Evolutionary conservation across 768 basidiomycete genomes (phyloP).

Genomic region (Kwoniella pini): DNA sequence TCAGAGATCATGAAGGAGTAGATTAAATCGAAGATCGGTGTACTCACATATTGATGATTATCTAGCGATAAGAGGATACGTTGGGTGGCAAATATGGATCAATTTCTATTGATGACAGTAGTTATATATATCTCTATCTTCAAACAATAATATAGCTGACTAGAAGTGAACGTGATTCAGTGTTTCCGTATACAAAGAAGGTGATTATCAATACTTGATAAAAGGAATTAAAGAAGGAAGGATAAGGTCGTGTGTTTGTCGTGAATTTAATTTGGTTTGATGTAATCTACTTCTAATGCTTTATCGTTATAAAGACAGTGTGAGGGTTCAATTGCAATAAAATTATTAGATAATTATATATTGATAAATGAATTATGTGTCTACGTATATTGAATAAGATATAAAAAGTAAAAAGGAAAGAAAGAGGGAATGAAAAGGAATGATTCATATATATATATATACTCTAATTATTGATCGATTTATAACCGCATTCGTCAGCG

Average conservation of each 20-base stretch:
- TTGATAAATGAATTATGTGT: neutral
- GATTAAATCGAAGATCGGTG: neutral
- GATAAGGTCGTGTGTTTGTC: neutral
- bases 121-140: neutral
- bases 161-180: too few relatives aligned
- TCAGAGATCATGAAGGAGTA: too few relatives aligned
- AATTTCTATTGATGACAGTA: neutral
- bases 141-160: too few relatives aligned
- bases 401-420: slow-evolving; percentile 6
- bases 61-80: neutral
- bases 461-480: neutral
- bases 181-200: neutral
- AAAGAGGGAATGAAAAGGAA: neutral
- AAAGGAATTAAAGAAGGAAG: neutral
- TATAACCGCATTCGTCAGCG: slow-evolving; percentile 20
- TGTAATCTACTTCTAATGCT: neutral
- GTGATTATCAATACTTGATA: neutral
- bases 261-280: neutral
- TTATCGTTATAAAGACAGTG: too few relatives aligned
- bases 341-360: neutral
- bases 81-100: slow-evolving; percentile 9
- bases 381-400: neutral
- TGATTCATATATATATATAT: slow-evolving; percentile 4
- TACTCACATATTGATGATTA: slow-evolving; percentile 7
- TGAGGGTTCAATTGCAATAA: too few relatives aligned